phyloP scores from a whole-genome alignment of 306 rosid genomes.

The Lupinus albus region DNA sequence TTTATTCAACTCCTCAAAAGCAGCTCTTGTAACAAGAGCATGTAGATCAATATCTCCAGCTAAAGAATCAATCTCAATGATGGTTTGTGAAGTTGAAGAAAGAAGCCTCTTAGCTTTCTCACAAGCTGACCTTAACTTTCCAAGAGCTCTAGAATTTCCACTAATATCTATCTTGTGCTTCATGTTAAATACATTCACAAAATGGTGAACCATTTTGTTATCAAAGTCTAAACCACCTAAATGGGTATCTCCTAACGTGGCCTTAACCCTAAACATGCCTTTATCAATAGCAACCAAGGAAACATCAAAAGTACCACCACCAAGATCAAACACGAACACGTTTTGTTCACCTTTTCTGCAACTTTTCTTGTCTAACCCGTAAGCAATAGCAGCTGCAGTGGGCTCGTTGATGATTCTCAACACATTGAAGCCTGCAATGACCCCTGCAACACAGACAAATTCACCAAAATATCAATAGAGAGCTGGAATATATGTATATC shows the following conservation, averaged over 20 bases:
- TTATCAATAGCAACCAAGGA: slow-evolving; percentile 45
- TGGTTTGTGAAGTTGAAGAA: slow-evolving; percentile 41
- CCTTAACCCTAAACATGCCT: slow-evolving; percentile 52
- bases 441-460: slow-evolving; percentile 36
- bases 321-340: slow-evolving; percentile 53
- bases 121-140: slow-evolving; percentile 41
- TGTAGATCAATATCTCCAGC: slow-evolving; percentile 44
- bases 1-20: slow-evolving; percentile 48
- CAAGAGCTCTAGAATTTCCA: slow-evolving; percentile 39
- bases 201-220: slow-evolving; percentile 40
- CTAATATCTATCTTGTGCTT: slow-evolving; percentile 41
- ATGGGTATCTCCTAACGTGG: slow-evolving; percentile 45
- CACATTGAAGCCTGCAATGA: slow-evolving; percentile 45
- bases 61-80: slow-evolving; percentile 44
- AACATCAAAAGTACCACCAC: slow-evolving; percentile 56
- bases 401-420: slow-evolving; percentile 54
- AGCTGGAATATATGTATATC: too few species aligned
- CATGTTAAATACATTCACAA: slow-evolving; percentile 27
- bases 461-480: too few species aligned
- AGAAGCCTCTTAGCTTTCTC: slow-evolving; percentile 54
- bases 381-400: slow-evolving; percentile 54
- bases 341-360: slow-evolving; percentile 46
- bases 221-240: slow-evolving; percentile 52
- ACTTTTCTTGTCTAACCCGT: slow-evolving; percentile 44
- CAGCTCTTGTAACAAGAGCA: slow-evolving; percentile 38